These are phyloP conservation scores for Artomyces pyxidatus DNA, from an alignment of 768 basidiomycete genomes.

Conservation along the genomic window DNA sequence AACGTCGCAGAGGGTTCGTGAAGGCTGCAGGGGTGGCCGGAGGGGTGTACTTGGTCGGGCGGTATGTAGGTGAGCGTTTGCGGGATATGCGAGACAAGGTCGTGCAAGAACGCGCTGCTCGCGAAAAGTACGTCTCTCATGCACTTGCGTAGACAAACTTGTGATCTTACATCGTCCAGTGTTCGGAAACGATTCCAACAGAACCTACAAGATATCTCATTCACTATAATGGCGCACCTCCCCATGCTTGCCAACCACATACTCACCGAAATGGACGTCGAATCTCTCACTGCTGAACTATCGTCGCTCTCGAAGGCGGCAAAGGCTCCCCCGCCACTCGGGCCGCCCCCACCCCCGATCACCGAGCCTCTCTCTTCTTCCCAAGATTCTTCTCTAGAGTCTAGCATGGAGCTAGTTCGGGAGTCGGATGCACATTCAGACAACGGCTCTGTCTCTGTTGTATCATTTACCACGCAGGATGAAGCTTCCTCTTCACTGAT, in stretches of 20 bases:
- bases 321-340: slow-evolving; percentile 6
- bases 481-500: slow-evolving; percentile 31
- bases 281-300: slow-evolving; percentile 52
- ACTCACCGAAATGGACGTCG: slow-evolving; percentile 70
- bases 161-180: slow-evolving; percentile 32
- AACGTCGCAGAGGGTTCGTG: slow-evolving; percentile 36
- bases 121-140: slow-evolving; percentile 50
- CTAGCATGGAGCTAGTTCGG: slow-evolving; percentile 28
- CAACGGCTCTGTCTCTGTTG: slow-evolving; percentile 31
- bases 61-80: slow-evolving; percentile 53
- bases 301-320: slow-evolving; percentile 35
- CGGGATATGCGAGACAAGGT: slow-evolving; percentile 60
- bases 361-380: slow-evolving; percentile 12
- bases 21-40: slow-evolving; percentile 47
- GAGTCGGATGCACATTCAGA: slow-evolving; percentile 35
- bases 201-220: slow-evolving; percentile 71
- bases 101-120: slow-evolving; percentile 51
- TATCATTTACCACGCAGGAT: slow-evolving; percentile 31
- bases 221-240: slow-evolving; percentile 62
- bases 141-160: neutral
- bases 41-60: slow-evolving; percentile 52
- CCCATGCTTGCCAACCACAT: slow-evolving; percentile 60
- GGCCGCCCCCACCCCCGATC: neutral
- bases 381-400: slow-evolving; percentile 24
- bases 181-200: slow-evolving; percentile 65